Conservation (phyloP, 2,329 filamentous ascomycete genomes). For the Sporothrix variecibatus region DNA sequence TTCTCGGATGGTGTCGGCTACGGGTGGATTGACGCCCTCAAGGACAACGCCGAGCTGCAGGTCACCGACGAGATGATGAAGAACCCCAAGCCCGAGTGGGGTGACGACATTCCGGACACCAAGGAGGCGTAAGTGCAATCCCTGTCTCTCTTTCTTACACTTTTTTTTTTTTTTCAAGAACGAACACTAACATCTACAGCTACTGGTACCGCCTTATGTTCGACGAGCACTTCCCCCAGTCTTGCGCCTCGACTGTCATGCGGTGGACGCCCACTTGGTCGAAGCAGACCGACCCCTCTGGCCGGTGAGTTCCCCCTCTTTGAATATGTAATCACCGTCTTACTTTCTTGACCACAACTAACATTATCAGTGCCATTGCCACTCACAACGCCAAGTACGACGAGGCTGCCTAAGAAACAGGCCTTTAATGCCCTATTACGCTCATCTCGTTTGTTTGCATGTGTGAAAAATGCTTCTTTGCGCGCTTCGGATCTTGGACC, state of each 20-base stretch:
- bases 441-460: slow-evolving; percentile 1
- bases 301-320: slow-evolving; percentile 60
- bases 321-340: neutral
- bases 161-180: neutral
- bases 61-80: slow-evolving; percentile 98
- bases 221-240: slow-evolving; percentile 94
- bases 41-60: slow-evolving; percentile 86
- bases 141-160: neutral
- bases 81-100: slow-evolving; percentile 97
- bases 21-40: slow-evolving; percentile 97
- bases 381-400: slow-evolving; percentile 77
- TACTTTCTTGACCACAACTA: neutral
- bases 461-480: neutral
- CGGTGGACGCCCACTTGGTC: slow-evolving; percentile 98
- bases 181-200: slow-evolving; percentile 43
- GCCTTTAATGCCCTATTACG: neutral
- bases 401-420: slow-evolving; percentile 34
- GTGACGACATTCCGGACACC: slow-evolving; percentile 84
- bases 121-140: slow-evolving; percentile 88
- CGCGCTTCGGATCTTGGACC: neutral
- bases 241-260: slow-evolving; percentile 90
- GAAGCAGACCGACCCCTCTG: slow-evolving; percentile 92
- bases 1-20: slow-evolving; percentile 98
- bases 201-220: slow-evolving; percentile 99
- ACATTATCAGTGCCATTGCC: slow-evolving; percentile 64